Base-by-base conservation (phyloP, 2,329 filamentous ascomycete species). In the Sporothrix pallida region DNA sequence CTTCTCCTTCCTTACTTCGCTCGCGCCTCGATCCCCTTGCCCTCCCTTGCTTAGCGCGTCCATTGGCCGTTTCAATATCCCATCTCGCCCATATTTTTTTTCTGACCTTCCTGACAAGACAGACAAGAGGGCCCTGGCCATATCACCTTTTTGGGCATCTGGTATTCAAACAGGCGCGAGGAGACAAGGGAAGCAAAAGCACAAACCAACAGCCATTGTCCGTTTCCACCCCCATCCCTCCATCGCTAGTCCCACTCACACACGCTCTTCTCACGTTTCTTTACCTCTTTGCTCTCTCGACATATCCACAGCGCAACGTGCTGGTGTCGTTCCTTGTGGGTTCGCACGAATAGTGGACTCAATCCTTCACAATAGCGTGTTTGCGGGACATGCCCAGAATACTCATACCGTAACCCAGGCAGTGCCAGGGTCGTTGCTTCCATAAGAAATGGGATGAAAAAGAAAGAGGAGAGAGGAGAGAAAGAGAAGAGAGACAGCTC, bases 31-130 rank as follows among this genome's bases (percentile, higher is more conserved):
- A 54, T 42, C 48, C 65, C 31, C 26, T 42, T 56, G 26, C 68
- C 9, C 67, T 60, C 67, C 68, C 68, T 26, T 71, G 54, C 54
- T 54, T 71, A 71, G 69, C 69, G 69, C 31, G 37, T 71, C 54
- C 42, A 50, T 60, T 50, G 54, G 69, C 42, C 42, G 54, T 71
- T 71, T 71, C 69, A 71, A 62, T 70, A 26, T 48, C 9, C 52
- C 46, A 46, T 58, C 26, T 56, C n/a, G 26, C 10, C 46, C 46
- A 50, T 31, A 26, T 15, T 69, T 37, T 52, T 23, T 42, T 31
- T 48, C 44, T 48, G 7, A 62, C 15, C 31, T 37, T 37, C 31
- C 31, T 37, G 31, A 37, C 31, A 37, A 37, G 31, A 37, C 31
- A 37, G 31, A 7, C 31, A 37, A 37, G 31, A 37, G 31, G 31